Evolutionary conservation across 176 grass and related monocot genomes (phyloP), one percentile per base, ranked within the genome.

Genomic region (Miscanthus lutarioriparius): DNA sequence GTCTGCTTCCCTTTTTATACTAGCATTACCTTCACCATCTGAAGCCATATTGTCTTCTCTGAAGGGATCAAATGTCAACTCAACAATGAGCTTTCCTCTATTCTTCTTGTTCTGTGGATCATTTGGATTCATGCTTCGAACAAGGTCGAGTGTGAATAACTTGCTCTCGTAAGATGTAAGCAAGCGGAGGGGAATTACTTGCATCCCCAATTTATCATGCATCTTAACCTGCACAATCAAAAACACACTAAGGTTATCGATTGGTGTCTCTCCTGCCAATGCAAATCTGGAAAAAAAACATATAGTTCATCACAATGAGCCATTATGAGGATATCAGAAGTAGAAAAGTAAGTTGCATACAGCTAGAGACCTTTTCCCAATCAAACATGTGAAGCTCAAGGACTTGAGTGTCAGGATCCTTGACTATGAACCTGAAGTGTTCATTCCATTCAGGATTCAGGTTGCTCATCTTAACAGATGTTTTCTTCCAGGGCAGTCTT

Each of bases 371-470:
- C 96, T 98, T 98, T 98, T 98, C 96, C 96, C 96, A 98, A 26
- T 98, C 96, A 58, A 92, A 98, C 77, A 92, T 79, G 22, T 92
- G 96, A 23, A 98, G 93, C 83, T 98, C 91, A 85, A 98, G 96
- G 83, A 94, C 91, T 90, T 98, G 96, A 2, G 93, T 95, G 22
- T 83, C 69, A 16, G 96, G 96, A 85, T 98, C 93, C 84, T 98
- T 98, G 80, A 98, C 96, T n/a, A 90, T 75, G 44, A 98, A 91
- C 54, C 86, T 98, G 86, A 98, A 95, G n/a, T 90, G 66, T 83
- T 98, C 96, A 67, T 98, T 93, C 96, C 96, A 98, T 89, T 98
- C 89, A 86, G 91, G 93, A 82, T 95, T 98, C 77, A 98, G 86
- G 75, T 90, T 90, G 75, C 80, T 87, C 96, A 95, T 95, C 84